Evolutionary conservation across 176 grass and related monocot genomes (phyloP), one percentile per base, ranked within the genome.

Genomic region (Luzula sylvatica): DNA sequence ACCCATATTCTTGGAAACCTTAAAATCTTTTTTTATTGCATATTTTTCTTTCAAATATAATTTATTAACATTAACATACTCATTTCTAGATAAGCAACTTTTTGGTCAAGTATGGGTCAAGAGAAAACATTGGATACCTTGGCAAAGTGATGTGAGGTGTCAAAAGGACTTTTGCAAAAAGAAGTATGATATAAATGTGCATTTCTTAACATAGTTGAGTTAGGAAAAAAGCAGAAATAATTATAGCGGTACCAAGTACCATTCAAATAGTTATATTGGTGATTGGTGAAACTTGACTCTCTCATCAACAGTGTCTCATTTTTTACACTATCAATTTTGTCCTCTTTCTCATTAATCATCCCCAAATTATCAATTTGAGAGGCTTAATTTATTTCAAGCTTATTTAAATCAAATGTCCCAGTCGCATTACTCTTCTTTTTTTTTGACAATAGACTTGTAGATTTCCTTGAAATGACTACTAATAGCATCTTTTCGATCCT

Each of bases 51-150:
- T n/a, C n/a, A n/a, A n/a, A n/a, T n/a, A n/a, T n/a, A n/a, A n/a
- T 35, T 35, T 35, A 35, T 35, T 35, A 35, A 4, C 5, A 35
- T 35, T 7, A 35, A 7, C 30, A 35, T 7, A 35, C 14, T 35
- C 30, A 35, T 7, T 4, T 9, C 13, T 28, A 15, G 19, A 28
- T 24, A 46, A 6, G 32, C 12, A 8, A 22, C 49, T 70, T 48
- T 11, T 28, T 49, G 52, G 24, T 47, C 53, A 56, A 62, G 69
- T 44, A 60, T 27, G 7, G 6, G 56, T 72, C 69, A 50, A 26
- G 19, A 15, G 26, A 18, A 11, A 61, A 38, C 57, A 72, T 72
- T 64, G 69, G 69, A 72, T 72, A 62, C 68, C 23, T 38, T 59
- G 50, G 20, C 64, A 46, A 50, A 2, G 15, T 46, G 43, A 1